Percentiles rank a stretch among this genome's conserved stretches.
Evolutionary conservation across 2,329 filamentous ascomycete genomes (phyloP).

Genomic region (Metarhizium album): DNA sequence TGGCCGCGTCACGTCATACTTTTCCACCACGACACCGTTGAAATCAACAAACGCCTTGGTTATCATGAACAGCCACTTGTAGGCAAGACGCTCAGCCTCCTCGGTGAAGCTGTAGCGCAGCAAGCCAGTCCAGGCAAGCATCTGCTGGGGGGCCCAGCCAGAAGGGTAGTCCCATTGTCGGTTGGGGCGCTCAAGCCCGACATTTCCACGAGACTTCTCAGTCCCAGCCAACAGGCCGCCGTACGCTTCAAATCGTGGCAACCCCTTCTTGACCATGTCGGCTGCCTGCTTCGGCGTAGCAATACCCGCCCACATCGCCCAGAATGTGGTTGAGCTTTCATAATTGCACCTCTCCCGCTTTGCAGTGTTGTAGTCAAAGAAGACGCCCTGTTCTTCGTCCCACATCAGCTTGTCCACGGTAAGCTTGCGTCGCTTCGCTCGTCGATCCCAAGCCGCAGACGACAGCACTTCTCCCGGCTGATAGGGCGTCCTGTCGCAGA

Average conservation of each 20-base stretch:
- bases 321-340: constrained; percentile 89
- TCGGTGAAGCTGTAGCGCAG: constrained; percentile 85
- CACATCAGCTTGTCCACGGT: constrained; percentile 89
- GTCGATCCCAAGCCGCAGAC: constrained; percentile 82
- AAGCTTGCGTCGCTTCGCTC: constrained; percentile 71
- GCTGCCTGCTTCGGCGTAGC: constrained; percentile 80
- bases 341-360: constrained; percentile 73
- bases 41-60: constrained; percentile 97
- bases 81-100: constrained; percentile 79
- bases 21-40: constrained; percentile 96
- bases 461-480: constrained; percentile 62
- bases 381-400: constrained; percentile 89
- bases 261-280: constrained; percentile 64
- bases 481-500: constrained; percentile 55
- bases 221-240: constrained; percentile 87
- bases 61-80: constrained; percentile 98
- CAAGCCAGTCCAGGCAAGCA: constrained; percentile 90
- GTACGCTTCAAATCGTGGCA: constrained; percentile 79
- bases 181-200: constrained; percentile 77
- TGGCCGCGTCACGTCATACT: constrained; percentile 90
- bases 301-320: constrained; percentile 93
- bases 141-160: constrained; percentile 97
- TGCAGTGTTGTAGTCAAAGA: constrained; percentile 90
- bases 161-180: constrained; percentile 98
- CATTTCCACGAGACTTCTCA: constrained; percentile 70